Evolutionary conservation across 2,329 filamentous ascomycete species (phyloP).

Genomic region (Camptophora hylomeconis): DNA sequence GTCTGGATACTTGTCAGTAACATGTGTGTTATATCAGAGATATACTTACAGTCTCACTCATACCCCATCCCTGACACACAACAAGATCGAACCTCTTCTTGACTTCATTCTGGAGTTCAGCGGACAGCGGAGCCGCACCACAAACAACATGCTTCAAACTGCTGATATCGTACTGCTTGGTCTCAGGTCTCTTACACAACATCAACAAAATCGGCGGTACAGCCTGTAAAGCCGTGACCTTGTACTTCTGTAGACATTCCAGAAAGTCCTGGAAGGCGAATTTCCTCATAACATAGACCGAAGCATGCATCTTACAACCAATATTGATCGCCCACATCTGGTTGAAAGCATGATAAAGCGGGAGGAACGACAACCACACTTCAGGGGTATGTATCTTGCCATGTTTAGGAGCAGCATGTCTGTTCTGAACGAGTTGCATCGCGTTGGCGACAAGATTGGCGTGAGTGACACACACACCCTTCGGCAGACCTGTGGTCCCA

Average conservation of each 20-base stretch:
- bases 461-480: conserved; percentile 39
- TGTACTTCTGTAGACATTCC: conserved; percentile 35
- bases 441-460: conserved; percentile 39
- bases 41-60: conserved; percentile 38
- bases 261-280: conserved; percentile 47
- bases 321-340: conserved; percentile 38
- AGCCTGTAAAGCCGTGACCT: conserved; percentile 42
- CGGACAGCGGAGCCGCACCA: conserved; percentile 45
- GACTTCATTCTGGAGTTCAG: conserved; percentile 41
- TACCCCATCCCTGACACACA: conserved; percentile 39
- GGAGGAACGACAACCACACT: conserved; percentile 34
- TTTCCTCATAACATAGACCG: conserved; percentile 49
- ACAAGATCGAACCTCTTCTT: conserved; percentile 37
- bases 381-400: conserved; percentile 22
- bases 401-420: conserved; percentile 25
- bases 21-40: conserved; percentile 36
- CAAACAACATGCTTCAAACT: conserved; percentile 39
- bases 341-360: conserved; percentile 34
- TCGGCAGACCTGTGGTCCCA: conserved; percentile 40
- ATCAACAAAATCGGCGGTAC: conserved; percentile 49
- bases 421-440: conserved; percentile 47
- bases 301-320: conserved; percentile 49
- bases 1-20: conserved; percentile 31
- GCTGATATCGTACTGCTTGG: conserved; percentile 42
- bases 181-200: conserved; percentile 43